phyloP scores from a whole-genome alignment of 768 basidiomycete genomes.

The Roridomyces roridus region DNA sequence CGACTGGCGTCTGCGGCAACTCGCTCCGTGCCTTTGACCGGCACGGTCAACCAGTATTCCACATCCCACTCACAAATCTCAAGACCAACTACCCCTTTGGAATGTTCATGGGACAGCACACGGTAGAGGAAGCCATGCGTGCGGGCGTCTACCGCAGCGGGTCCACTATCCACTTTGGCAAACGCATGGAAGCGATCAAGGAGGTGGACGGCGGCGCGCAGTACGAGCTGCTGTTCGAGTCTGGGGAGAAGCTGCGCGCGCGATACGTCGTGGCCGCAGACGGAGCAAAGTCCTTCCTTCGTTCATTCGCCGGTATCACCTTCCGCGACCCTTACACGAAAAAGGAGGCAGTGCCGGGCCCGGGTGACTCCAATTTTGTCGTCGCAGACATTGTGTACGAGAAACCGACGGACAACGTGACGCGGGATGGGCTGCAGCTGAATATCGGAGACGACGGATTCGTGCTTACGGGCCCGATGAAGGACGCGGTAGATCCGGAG shows the following conservation, averaged over 20 bases:
- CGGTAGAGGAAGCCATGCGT: conserved; percentile 43
- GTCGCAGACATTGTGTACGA: neutral
- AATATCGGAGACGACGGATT: conserved; percentile 10
- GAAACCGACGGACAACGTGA: neutral
- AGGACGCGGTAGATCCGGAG: too few species aligned
- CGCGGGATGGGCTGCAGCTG: conserved; percentile 2
- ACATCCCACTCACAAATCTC: conserved; percentile 29
- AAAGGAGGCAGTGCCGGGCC: neutral
- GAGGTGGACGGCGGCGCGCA: conserved; percentile 31
- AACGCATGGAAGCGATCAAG: conserved; percentile 37
- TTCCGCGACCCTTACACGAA: conserved; percentile 2
- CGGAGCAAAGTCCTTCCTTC: conserved; percentile 43
- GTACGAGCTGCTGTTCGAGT: conserved; percentile 33
- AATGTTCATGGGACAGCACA: conserved; percentile 42
- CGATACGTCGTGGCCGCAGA: conserved; percentile 51
- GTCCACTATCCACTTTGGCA: conserved; percentile 35
- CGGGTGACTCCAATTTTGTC: neutral
- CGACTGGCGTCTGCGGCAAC: conserved; percentile 21
- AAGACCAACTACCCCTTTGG: conserved; percentile 43
- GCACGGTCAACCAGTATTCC: conserved; percentile 38
- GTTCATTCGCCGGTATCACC: conserved; percentile 11
- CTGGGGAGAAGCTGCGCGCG: conserved; percentile 40
- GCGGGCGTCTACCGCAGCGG: conserved; percentile 35
- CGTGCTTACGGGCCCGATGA: conserved; percentile 10
- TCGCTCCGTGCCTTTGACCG: conserved; percentile 42